phyloP scores from a whole-genome alignment of 2,329 filamentous ascomycete species.

The Xylaria hypoxylon region DNA sequence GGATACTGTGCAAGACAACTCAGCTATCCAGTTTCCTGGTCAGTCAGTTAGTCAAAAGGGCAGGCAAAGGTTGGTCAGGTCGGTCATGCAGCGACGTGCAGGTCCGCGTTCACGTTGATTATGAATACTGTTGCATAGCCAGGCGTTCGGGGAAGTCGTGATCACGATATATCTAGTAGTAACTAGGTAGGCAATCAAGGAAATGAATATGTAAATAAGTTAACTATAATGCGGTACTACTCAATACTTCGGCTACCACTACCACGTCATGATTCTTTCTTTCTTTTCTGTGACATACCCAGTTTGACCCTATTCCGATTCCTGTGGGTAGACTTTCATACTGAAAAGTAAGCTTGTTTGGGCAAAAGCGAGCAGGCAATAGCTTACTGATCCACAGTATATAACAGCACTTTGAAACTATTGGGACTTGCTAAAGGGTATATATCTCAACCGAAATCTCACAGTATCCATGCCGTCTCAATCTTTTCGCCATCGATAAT shows the following conservation, averaged over 20 bases:
- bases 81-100: not conserved
- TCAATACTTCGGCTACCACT: not conserved
- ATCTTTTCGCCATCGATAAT: too few relatives aligned
- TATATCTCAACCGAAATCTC: too few relatives aligned
- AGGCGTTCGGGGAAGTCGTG: conserved; percentile 6
- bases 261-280: not conserved
- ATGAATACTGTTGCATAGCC: conserved; percentile 12
- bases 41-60: not conserved
- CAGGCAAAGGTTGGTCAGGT: too few relatives aligned
- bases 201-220: not conserved
- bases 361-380: too few relatives aligned
- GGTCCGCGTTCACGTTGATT: not conserved
- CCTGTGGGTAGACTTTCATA: too few relatives aligned
- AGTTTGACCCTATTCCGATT: too few relatives aligned
- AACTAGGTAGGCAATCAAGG: not conserved
- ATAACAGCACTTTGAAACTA: too few relatives aligned
- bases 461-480: too few relatives aligned
- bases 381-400: too few relatives aligned
- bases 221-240: not conserved
- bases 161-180: not conserved
- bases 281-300: too few relatives aligned
- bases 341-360: too few relatives aligned
- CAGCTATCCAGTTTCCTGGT: not conserved
- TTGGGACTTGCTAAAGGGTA: too few relatives aligned
- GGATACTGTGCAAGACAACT: not conserved